Evolutionary conservation across 2,329 filamentous ascomycete genomes (phyloP).

Genomic region (Hypoxylon sp.): DNA sequence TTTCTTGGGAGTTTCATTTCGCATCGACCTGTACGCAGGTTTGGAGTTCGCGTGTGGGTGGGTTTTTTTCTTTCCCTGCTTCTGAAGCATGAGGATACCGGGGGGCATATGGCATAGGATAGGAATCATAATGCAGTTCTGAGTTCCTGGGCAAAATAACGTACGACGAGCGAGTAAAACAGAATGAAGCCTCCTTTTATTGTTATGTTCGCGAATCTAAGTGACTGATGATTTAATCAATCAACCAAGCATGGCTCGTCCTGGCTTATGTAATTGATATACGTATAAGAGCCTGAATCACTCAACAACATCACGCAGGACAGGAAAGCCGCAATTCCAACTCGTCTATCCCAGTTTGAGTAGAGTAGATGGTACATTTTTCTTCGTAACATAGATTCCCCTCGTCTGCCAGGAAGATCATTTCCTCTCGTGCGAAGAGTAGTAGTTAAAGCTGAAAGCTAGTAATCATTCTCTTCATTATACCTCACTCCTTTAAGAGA

Average conservation of each 20-base stretch:
- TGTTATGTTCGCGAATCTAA: neutral
- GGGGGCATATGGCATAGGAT: slow-evolving; percentile 1
- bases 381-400: neutral
- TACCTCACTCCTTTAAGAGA: neutral
- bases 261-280: neutral
- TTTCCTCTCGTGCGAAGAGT: neutral
- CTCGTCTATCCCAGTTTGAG: neutral
- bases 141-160: neutral
- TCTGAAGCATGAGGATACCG: neutral
- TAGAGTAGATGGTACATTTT: neutral
- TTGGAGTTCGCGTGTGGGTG: slow-evolving; percentile 3
- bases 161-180: neutral
- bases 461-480: neutral
- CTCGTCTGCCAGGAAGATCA: neutral
- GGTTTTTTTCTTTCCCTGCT: neutral
- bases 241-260: neutral
- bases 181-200: neutral
- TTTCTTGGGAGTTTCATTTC: neutral
- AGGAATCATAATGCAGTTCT: neutral
- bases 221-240: neutral
- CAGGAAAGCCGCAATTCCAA: neutral
- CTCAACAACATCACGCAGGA: neutral
- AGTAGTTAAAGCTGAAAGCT: neutral
- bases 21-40: slow-evolving; percentile 2
- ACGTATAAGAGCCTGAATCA: neutral